A percentile compares a stretch with the other conserved stretches of the same genome.
Evolutionary conservation across 768 basidiomycete species (phyloP).

Genomic region (Boletus bicolor): DNA sequence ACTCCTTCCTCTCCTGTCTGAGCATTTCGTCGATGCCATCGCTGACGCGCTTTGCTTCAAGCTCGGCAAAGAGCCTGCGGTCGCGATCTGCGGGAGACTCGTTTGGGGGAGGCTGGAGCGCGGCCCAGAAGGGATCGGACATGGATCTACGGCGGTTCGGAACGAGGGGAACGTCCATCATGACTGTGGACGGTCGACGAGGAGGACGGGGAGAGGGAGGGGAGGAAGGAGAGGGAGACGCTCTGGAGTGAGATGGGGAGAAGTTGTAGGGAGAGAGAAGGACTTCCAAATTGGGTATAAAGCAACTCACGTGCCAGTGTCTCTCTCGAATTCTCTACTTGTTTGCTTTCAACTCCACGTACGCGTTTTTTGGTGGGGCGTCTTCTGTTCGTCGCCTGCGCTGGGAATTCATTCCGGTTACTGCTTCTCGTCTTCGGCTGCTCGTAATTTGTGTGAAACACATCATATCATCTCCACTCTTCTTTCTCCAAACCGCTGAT

Average conservation of each 20-base stretch:
- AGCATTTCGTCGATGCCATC: constrained; percentile 80
- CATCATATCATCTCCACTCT: background rate
- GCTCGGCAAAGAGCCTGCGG: constrained; percentile 59
- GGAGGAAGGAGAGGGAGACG: constrained; percentile 11
- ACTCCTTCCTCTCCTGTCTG: constrained; percentile 60
- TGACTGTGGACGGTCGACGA: constrained; percentile 3
- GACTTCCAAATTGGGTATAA: constrained; percentile 24
- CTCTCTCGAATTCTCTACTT: background rate
- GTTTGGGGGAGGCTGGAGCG: constrained; percentile 65
- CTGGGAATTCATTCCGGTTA: background rate
- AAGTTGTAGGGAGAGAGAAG: constrained; percentile 26
- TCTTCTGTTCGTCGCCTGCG: background rate
- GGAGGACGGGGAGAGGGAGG: background rate
- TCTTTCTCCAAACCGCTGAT: background rate
- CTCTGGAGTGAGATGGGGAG: constrained; percentile 20
- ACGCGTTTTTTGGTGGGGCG: background rate
- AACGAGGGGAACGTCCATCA: constrained; percentile 30
- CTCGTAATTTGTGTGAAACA: background rate
- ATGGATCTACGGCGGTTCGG: constrained; percentile 42
- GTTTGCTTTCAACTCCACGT: background rate
- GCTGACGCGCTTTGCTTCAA: constrained; percentile 69
- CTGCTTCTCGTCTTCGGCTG: background rate
- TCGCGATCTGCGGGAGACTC: constrained; percentile 70
- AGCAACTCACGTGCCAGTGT: constrained; percentile 14
- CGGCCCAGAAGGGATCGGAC: constrained; percentile 70